Evolutionary conservation across 1,139 yeast species (phyloP), one percentile per base, ranked within the genome.

Genomic region (Scheffersomyces stambukii): DNA sequence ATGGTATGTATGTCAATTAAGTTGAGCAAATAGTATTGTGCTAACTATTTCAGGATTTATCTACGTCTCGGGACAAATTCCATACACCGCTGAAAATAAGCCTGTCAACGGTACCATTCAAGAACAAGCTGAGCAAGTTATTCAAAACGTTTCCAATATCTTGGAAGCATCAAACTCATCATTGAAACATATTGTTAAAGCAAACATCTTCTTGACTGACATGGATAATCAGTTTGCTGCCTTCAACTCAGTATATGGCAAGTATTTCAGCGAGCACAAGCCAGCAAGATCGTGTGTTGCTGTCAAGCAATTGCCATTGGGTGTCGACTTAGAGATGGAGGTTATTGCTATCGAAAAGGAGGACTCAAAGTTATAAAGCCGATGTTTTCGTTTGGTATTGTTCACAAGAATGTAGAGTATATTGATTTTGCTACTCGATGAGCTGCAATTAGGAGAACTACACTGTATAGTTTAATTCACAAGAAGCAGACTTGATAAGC

Each of bases 261-360:
- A 82, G 59, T 83, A 82, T 62, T 88, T 89, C 66, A 68, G 57
- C 54, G 70, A 66, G 34, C 94, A 84, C 68, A 83, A 82, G 62
- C 96, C 97, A 32, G 96, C 96, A 21, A 83, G 97, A 71, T 83
- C 95, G 2, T 86, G 95, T 69, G 94, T 88, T 44, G 95, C 95
- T 25, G 96, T 86, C 41, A 79, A 77, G 56, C 77, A 76, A 40
- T 76, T 88, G 52, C 97, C 97, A 38, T 75, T 88, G 55, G 85
- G 86, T 35, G 85, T 78, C 37, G 82, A 75, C 35, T 72, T 81
- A 45, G 78, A 77, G 57, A 61, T 73, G 61, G 96, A 88, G 64
- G 85, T 79, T 30, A 64, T 88, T 58, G 96, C 96, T 33, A 60
- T 81, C 38, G 88, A 79, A 51, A 63, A 55, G 49, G 69, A 58